A percentile compares a stretch with the other conserved stretches of the same genome.
Conservation (phyloP, 805 yeast species). For the Scheffersomyces stipitis region DNA sequence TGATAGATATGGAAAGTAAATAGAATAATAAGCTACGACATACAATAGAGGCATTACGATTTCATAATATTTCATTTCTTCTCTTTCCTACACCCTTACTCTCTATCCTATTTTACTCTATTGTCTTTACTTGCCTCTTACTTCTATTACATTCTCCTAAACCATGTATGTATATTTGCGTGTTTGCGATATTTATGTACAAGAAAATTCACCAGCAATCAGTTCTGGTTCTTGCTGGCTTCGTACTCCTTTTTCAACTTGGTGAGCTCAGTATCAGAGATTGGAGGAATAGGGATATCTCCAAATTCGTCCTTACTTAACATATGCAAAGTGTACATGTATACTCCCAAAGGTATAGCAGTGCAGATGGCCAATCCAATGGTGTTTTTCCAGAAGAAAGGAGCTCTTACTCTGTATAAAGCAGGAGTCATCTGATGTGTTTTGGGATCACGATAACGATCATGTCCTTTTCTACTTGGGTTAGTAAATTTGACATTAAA, state of each 20-base stretch:
- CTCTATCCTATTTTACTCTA: too few species aligned
- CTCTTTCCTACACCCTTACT: too few species aligned
- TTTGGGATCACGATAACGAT: constrained; percentile 54
- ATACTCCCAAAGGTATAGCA: constrained; percentile 70
- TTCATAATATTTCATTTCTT: too few species aligned
- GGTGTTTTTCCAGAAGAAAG: constrained; percentile 78
- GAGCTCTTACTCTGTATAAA: constrained; percentile 83
- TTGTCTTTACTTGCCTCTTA: too few species aligned
- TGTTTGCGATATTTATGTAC: too few species aligned
- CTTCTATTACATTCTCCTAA: too few species aligned
- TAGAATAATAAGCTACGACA: too few species aligned
- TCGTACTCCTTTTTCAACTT: constrained; percentile 73
- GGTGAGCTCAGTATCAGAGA: constrained; percentile 72
- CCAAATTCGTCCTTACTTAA: constrained; percentile 77
- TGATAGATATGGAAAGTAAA: too few species aligned
- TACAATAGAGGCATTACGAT: too few species aligned
- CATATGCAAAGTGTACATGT: constrained; percentile 59
- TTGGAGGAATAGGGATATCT: constrained; percentile 94
- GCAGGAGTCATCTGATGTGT: constrained; percentile 93
- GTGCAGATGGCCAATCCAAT: constrained; percentile 57
- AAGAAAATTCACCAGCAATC: too few species aligned
- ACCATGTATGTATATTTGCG: too few species aligned
- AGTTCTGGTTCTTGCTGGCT: constrained; percentile 33
- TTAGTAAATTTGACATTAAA: too few species aligned
- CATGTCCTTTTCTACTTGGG: constrained; percentile 38